phyloP scores from a whole-genome alignment of 306 rosid species.

The Cucurbita argyrosperma region DNA sequence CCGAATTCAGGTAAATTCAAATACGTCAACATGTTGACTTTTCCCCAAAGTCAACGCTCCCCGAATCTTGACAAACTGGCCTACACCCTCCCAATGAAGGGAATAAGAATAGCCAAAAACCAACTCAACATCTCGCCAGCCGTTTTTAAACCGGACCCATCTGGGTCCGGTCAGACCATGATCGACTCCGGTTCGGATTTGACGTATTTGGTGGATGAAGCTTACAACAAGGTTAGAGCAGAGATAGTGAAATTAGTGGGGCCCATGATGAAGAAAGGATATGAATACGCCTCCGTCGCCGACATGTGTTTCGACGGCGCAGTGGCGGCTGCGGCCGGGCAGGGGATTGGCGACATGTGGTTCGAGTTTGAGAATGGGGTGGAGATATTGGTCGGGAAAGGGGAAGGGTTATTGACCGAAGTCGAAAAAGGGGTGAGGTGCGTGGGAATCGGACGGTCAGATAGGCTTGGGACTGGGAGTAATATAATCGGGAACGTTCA shows the following conservation, averaged over 20 bases:
- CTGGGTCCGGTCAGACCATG: constrained; percentile 89
- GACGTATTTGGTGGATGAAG: constrained; percentile 55
- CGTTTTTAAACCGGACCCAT: constrained; percentile 32
- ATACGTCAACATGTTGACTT: constrained; percentile 40
- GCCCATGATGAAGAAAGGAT: constrained; percentile 38
- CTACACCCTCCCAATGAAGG: constrained; percentile 46
- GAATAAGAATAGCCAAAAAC: constrained; percentile 35
- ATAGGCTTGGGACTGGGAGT: constrained; percentile 49
- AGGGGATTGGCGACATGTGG: constrained; percentile 44
- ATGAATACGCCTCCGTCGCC: constrained; percentile 37
- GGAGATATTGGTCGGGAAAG: constrained; percentile 42
- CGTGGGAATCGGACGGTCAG: constrained; percentile 65
- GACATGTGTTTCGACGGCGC: constrained; percentile 65
- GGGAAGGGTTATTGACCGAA: constrained; percentile 30
- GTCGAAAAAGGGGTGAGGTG: constrained; percentile 71
- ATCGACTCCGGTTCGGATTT: constrained; percentile 78
- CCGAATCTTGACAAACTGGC: constrained; percentile 79
- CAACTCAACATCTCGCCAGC: constrained; percentile 27
- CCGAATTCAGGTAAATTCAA: constrained; percentile 34
- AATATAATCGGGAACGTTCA: constrained; percentile 72
- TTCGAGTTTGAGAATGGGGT: constrained; percentile 64
- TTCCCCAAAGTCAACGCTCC: constrained; percentile 38
- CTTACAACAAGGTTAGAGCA: constrained; percentile 39
- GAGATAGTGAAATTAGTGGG: constrained; percentile 48
- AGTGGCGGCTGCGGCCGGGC: constrained; percentile 25